Conservation (phyloP, 495 filamentous ascomycete species). For the Neurospora intermedia region DNA sequence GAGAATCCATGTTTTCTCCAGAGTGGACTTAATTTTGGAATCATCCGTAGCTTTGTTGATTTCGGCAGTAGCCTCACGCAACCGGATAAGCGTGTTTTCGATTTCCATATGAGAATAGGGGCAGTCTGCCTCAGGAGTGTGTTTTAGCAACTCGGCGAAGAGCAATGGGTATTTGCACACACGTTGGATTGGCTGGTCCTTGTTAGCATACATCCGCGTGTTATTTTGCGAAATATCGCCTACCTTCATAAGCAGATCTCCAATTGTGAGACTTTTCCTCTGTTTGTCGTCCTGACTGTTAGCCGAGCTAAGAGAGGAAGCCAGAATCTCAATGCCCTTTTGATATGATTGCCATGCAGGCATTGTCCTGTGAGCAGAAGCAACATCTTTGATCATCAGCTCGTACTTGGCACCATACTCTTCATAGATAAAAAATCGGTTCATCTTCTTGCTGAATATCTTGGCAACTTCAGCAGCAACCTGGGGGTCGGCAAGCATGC, state of each 20-base stretch:
- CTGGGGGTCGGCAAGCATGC: slow-evolving; percentile 55
- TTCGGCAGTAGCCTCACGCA: slow-evolving; percentile 59
- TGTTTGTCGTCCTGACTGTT: slow-evolving; percentile 51
- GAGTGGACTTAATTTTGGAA: slow-evolving; percentile 41
- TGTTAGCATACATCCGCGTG: slow-evolving; percentile 9
- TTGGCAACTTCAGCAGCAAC: slow-evolving; percentile 66
- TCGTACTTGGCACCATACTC: slow-evolving; percentile 84
- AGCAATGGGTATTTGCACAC: slow-evolving; percentile 88
- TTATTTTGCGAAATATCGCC: slow-evolving; percentile 1
- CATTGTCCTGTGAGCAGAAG: slow-evolving; percentile 54
- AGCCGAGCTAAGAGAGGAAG: slow-evolving; percentile 60
- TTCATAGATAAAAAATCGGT: slow-evolving; percentile 74
- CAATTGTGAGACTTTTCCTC: slow-evolving; percentile 66
- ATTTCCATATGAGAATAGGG: slow-evolving; percentile 70
- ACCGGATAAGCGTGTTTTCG: slow-evolving; percentile 56
- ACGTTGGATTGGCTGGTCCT: slow-evolving; percentile 73
- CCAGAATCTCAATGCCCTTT: slow-evolving; percentile 77
- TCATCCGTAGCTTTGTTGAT: slow-evolving; percentile 72
- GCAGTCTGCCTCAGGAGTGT: slow-evolving; percentile 76
- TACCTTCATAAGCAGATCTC: slow-evolving; percentile 88
- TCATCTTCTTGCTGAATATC: slow-evolving; percentile 68
- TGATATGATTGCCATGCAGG: slow-evolving; percentile 75
- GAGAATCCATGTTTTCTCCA: slow-evolving; percentile 66
- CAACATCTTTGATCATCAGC: slow-evolving; percentile 64
- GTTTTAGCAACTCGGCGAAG: slow-evolving; percentile 68